These are phyloP conservation scores for Xylaria cubensis DNA, from an alignment of 495 filamentous ascomycete species.

Conservation along the genomic window DNA sequence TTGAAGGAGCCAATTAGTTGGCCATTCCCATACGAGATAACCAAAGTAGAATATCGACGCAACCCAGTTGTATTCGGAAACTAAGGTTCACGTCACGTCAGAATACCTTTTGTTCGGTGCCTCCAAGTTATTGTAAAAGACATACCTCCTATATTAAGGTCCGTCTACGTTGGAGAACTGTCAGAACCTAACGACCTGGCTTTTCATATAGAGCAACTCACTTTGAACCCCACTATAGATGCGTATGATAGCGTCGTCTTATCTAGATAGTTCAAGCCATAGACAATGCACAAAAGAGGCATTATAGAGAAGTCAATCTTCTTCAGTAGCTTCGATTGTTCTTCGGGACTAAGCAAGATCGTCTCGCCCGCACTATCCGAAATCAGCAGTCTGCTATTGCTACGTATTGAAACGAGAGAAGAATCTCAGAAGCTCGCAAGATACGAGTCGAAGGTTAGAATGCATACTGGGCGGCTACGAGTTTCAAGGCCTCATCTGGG, in stretches of 20 bases:
- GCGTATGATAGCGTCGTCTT: slow-evolving; percentile 71
- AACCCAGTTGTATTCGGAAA: slow-evolving; percentile 44
- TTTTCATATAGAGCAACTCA: slow-evolving; percentile 35
- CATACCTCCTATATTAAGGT: slow-evolving; percentile 37
- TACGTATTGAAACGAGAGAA: neutral
- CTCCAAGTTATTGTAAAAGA: neutral
- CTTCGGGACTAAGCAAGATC: slow-evolving; percentile 43
- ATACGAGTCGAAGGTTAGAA: neutral
- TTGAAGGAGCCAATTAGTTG: slow-evolving; percentile 66
- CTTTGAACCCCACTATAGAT: slow-evolving; percentile 66
- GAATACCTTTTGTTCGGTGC: neutral
- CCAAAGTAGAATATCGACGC: slow-evolving; percentile 65
- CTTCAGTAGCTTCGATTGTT: slow-evolving; percentile 55
- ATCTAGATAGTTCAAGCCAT: slow-evolving; percentile 70
- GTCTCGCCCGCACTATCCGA: slow-evolving; percentile 34
- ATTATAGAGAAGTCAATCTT: slow-evolving; percentile 69
- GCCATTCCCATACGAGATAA: slow-evolving; percentile 70
- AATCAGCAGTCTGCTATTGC: neutral
- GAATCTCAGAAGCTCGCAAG: neutral
- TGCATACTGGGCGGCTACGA: slow-evolving; percentile 31
- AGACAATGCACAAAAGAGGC: slow-evolving; percentile 66
- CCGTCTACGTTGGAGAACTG: slow-evolving; percentile 26
- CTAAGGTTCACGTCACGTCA: slow-evolving; percentile 21
- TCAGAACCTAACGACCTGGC: slow-evolving; percentile 44
- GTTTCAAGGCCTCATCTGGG: slow-evolving; percentile 41